Percentiles rank a stretch among this genome's conserved stretches.
Conservation (phyloP, 2,329 filamentous ascomycete genomes). For the Colletotrichum sansevieriae region DNA sequence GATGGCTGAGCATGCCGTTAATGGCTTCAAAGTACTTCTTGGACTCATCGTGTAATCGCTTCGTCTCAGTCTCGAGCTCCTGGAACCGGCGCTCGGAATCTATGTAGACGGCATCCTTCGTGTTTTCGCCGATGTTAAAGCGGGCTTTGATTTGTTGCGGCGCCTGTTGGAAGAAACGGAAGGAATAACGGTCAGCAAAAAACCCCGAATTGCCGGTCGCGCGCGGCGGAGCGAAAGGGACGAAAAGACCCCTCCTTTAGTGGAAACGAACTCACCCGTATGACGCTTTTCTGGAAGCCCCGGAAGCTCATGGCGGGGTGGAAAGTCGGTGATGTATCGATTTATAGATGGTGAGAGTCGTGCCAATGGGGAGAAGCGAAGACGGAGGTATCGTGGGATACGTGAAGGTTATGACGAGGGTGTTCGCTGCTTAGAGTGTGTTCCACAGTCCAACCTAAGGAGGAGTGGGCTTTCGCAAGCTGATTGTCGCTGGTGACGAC, state of each 20-base stretch:
- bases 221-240: conserved; percentile 13
- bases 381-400: conserved; percentile 23
- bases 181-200: conserved; percentile 20
- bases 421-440: conserved; percentile 37
- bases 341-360: conserved; percentile 19
- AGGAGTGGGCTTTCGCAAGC: conserved; percentile 42
- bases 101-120: conserved; percentile 93
- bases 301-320: conserved; percentile 87
- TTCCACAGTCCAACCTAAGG: conserved; percentile 41
- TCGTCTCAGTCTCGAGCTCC: conserved; percentile 95
- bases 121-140: conserved; percentile 96
- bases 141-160: conserved; percentile 92
- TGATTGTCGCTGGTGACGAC: conserved; percentile 50
- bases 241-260: conserved; percentile 40
- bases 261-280: conserved; percentile 71
- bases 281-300: conserved; percentile 91
- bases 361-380: conserved; percentile 26
- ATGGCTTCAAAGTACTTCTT: conserved; percentile 98
- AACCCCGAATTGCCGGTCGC: conserved; percentile 27
- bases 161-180: conserved; percentile 64
- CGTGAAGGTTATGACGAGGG: conserved; percentile 31
- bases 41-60: conserved; percentile 96
- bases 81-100: conserved; percentile 95
- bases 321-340: conserved; percentile 29
- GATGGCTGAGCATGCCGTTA: conserved; percentile 96